Percentiles rank a stretch among this genome's conserved stretches.
phyloP scores from a whole-genome alignment of 495 filamentous ascomycete species.

The Neurospora pannonica region DNA sequence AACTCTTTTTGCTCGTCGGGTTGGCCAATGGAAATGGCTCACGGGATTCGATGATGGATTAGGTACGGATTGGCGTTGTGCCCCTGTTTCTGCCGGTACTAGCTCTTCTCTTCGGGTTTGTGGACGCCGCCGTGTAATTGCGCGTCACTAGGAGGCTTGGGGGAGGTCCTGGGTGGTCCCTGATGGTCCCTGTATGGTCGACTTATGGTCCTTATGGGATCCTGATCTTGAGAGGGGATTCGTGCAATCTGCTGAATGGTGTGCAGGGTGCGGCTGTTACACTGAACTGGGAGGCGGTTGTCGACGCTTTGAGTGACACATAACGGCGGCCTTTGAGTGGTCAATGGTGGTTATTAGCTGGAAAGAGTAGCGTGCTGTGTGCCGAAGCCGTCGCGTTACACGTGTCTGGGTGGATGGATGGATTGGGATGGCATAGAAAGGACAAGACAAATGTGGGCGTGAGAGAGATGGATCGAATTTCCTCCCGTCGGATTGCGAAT shows the following conservation, averaged over 20 bases:
- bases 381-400: background rate
- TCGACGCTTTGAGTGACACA: constrained; percentile 8
- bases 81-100: background rate
- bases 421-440: background rate
- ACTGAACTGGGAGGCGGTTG: constrained; percentile 1
- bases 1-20: background rate
- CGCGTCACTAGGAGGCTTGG: background rate
- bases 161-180: background rate
- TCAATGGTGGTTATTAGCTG: constrained; percentile 7
- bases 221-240: background rate
- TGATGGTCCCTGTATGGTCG: background rate
- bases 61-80: background rate
- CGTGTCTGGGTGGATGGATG: background rate
- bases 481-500: background rate
- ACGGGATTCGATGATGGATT: background rate
- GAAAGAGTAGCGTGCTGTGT: background rate
- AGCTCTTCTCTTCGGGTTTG: background rate
- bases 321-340: constrained; percentile 14
- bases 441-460: background rate
- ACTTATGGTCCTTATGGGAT: background rate
- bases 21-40: background rate
- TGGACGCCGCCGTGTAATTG: background rate
- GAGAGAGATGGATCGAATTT: background rate
- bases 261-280: background rate
- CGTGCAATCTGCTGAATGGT: background rate